These are phyloP conservation scores for Glaciozyma antarctica DNA, from an alignment of 768 basidiomycete species.

Conservation along the genomic window DNA sequence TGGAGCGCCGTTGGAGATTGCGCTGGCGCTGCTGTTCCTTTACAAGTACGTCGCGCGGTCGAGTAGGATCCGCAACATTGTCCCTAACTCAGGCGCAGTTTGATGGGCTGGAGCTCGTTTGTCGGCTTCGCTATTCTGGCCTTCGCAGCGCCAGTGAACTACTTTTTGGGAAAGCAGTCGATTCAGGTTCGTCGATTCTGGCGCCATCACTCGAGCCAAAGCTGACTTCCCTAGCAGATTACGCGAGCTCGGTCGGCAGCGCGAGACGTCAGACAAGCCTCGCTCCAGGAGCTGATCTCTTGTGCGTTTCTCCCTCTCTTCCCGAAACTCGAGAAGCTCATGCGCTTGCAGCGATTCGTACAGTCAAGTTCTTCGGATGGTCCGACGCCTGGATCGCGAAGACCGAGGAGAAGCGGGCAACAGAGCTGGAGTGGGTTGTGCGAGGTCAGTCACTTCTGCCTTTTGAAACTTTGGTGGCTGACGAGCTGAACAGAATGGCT, in stretches of 20 bases:
- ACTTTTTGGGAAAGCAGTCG: constrained; percentile 8
- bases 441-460: background rate
- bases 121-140: constrained; percentile 20
- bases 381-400: constrained; percentile 10
- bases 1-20: constrained; percentile 26
- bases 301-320: background rate
- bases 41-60: constrained; percentile 15
- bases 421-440: constrained; percentile 13
- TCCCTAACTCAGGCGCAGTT: background rate
- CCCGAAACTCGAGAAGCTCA: background rate
- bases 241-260: background rate
- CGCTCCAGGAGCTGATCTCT: constrained; percentile 22
- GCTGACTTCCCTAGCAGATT: background rate
- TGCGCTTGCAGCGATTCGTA: constrained; percentile 8
- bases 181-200: background rate
- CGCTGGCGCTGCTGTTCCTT: constrained; percentile 17
- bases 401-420: background rate
- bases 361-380: constrained; percentile 32
- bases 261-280: constrained; percentile 17
- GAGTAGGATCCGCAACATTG: too few species aligned
- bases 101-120: constrained; percentile 33
- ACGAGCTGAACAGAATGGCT: background rate
- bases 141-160: constrained; percentile 15
- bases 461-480: too few species aligned
- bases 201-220: background rate